Evolutionary conservation across 768 basidiomycete species (phyloP).

Genomic region (Trametes meyenii): DNA sequence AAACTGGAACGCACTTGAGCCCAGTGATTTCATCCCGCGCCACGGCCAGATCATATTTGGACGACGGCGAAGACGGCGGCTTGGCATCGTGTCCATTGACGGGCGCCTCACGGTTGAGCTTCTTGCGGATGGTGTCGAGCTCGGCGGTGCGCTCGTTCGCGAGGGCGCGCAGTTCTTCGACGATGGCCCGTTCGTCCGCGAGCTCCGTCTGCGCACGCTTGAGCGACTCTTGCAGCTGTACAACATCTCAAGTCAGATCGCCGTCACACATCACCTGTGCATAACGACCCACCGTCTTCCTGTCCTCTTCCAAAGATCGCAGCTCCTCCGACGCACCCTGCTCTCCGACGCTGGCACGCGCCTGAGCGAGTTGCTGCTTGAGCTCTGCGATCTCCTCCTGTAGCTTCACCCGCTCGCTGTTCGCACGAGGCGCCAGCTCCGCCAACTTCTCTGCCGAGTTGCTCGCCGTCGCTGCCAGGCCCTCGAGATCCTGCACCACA

Average conservation of each 20-base stretch:
- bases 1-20: constrained; percentile 60
- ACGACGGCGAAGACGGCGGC: constrained; percentile 34
- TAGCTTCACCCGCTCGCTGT: constrained; percentile 54
- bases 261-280: no score
- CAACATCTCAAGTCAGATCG: not conserved
- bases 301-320: constrained; percentile 19
- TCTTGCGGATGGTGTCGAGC: constrained; percentile 61
- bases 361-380: constrained; percentile 48
- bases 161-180: constrained; percentile 35
- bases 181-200: constrained; percentile 35
- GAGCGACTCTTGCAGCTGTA: constrained; percentile 25
- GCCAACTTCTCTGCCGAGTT: constrained; percentile 44
- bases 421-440: constrained; percentile 50
- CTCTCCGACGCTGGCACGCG: constrained; percentile 28
- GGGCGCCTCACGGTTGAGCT: constrained; percentile 57
- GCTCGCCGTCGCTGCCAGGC: constrained; percentile 41
- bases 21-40: constrained; percentile 75
- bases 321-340: constrained; percentile 18
- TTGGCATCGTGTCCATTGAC: constrained; percentile 45
- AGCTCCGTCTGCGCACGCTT: constrained; percentile 37
- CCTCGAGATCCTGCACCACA: constrained; percentile 61
- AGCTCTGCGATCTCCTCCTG: constrained; percentile 60
- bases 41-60: constrained; percentile 54
- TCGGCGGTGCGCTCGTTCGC: constrained; percentile 49
- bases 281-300: constrained; percentile 15